phyloP scores from a whole-genome alignment of 257 asterid species.

The Nicotiana sylvestris region DNA sequence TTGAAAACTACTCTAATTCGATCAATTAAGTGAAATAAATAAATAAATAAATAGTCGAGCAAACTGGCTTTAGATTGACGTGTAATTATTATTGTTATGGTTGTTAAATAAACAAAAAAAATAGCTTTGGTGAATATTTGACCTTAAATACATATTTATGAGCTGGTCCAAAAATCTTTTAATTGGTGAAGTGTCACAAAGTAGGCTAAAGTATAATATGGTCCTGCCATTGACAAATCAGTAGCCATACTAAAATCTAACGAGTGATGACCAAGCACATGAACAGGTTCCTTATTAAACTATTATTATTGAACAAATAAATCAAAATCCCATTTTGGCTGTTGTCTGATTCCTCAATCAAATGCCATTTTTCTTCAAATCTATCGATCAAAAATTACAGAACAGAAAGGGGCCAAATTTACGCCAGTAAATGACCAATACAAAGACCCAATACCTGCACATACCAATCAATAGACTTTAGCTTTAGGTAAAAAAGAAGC shows the following conservation, averaged over 20 bases:
- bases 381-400: background rate
- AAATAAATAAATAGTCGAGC: too few relatives aligned
- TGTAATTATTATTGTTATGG: too few relatives aligned
- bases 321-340: background rate
- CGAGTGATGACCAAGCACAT: background rate
- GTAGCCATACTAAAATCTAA: background rate
- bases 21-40: too few relatives aligned
- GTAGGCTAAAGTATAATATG: conserved; percentile 1
- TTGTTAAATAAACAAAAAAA: too few relatives aligned
- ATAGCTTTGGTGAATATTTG: too few relatives aligned
- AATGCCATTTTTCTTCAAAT: background rate
- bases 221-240: background rate
- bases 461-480: background rate
- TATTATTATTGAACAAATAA: background rate
- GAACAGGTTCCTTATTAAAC: background rate
- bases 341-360: background rate
- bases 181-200: background rate
- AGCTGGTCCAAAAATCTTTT: background rate
- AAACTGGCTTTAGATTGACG: too few relatives aligned
- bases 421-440: background rate
- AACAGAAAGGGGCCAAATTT: background rate
- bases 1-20: too few relatives aligned
- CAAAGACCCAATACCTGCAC: background rate
- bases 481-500: background rate
- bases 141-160: too few relatives aligned